These are phyloP conservation scores for Parascedosporium putredinis DNA, from an alignment of 2,329 filamentous ascomycete species.

Conservation along the genomic window DNA sequence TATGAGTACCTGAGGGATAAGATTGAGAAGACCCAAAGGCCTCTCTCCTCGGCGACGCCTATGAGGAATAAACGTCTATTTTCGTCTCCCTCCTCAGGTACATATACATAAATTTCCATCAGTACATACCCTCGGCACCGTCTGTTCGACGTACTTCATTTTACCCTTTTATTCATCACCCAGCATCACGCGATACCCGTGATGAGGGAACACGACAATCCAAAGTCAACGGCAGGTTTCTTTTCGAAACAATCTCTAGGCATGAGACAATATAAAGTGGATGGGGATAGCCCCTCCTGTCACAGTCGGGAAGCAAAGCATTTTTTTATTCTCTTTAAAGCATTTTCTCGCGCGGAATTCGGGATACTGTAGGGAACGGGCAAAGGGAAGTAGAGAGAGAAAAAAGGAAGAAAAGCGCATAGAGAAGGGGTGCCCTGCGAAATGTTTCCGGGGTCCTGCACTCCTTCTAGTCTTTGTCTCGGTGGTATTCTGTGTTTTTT, in stretches of 20 bases:
- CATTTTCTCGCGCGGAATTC: too few species aligned
- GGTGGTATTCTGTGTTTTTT: too few species aligned
- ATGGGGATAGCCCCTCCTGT: background rate
- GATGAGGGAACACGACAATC: background rate
- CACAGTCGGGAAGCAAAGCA: background rate
- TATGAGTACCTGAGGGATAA: conserved; percentile 69
- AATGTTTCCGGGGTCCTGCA: background rate
- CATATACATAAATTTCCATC: background rate
- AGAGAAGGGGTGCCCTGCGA: background rate
- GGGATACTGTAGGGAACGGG: background rate
- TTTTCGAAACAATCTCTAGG: too few species aligned
- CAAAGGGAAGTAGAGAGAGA: background rate
- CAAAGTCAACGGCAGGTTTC: too few species aligned
- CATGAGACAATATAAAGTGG: background rate
- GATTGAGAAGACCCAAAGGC: conserved; percentile 41
- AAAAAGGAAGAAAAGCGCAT: conserved; percentile 3
- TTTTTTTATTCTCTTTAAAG: background rate
- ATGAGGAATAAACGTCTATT: conserved; percentile 46
- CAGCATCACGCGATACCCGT: background rate
- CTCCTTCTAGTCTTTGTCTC: background rate
- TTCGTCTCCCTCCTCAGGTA: background rate
- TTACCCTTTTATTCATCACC: too few species aligned
- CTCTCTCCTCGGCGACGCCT: conserved; percentile 45
- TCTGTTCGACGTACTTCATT: too few species aligned
- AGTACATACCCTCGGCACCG: conserved; percentile 1